phyloP scores from a whole-genome alignment of 2,329 filamentous ascomycete species.

The Basipetospora chlamydospora region DNA sequence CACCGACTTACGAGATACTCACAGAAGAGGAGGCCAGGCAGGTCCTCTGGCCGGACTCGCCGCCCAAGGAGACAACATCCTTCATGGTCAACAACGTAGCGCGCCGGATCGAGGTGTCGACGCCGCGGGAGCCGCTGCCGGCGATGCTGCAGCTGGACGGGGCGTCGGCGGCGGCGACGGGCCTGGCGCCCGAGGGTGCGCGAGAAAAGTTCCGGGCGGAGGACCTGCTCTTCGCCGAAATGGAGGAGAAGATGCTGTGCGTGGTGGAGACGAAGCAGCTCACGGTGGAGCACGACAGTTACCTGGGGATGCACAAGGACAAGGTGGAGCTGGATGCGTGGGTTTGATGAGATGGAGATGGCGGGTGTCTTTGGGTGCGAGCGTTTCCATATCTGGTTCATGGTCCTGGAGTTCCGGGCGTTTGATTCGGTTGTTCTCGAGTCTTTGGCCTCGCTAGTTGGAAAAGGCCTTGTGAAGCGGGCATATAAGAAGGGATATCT shows the following conservation, averaged over 20 bases:
- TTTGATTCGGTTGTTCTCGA: no score
- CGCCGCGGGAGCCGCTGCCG: neutral
- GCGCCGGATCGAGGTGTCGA: neutral
- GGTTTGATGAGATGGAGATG: no score
- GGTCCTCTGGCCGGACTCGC: conserved; percentile 2
- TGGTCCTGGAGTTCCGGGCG: no score
- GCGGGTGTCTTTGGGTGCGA: no score
- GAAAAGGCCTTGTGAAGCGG: no score
- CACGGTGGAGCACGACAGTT: conserved; percentile 6
- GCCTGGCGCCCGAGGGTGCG: neutral
- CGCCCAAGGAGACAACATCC: conserved; percentile 1
- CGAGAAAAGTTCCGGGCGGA: conserved; percentile 15
- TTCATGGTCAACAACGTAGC: no score
- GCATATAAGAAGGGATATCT: no score
- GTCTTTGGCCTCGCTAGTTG: no score
- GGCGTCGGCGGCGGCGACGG: neutral
- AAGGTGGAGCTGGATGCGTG: neutral
- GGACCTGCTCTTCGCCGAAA: conserved; percentile 12
- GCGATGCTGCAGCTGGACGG: neutral
- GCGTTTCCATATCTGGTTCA: no score
- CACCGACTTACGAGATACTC: conserved; percentile 4
- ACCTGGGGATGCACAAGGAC: conserved; percentile 4
- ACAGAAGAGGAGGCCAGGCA: conserved; percentile 4
- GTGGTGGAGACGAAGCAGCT: conserved; percentile 11
- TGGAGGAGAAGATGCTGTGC: conserved; percentile 14